These are phyloP conservation scores for Fraxinus sp. DNA, from an alignment of 305 asterid species.

Conservation along the genomic window DNA sequence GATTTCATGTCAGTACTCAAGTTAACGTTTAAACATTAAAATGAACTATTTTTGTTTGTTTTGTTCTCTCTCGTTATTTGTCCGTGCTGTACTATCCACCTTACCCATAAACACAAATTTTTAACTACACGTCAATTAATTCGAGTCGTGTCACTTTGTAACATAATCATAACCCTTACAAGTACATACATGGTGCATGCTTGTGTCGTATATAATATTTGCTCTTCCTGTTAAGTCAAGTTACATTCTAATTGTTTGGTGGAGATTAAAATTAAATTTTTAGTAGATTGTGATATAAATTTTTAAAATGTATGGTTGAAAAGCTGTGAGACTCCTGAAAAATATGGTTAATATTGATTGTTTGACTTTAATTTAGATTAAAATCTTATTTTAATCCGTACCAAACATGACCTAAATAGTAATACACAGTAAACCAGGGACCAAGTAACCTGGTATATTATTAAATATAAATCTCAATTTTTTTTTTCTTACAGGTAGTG, in stretches of 20 bases:
- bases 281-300: too few relatives aligned
- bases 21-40: neutral
- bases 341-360: too few relatives aligned
- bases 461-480: neutral
- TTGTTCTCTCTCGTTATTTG: neutral
- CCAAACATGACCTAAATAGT: too few relatives aligned
- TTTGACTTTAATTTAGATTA: too few relatives aligned
- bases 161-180: neutral
- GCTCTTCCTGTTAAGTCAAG: neutral
- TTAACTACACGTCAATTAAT: neutral
- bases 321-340: too few relatives aligned
- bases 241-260: neutral
- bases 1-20: neutral
- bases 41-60: too few relatives aligned
- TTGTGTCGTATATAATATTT: neutral
- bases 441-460: neutral
- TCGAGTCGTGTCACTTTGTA: neutral
- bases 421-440: neutral
- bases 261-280: too few relatives aligned
- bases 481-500: slow-evolving; percentile 52
- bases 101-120: neutral
- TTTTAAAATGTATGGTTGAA: too few relatives aligned
- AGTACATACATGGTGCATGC: neutral
- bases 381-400: too few relatives aligned
- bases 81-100: neutral